Conservation (phyloP, 371 early-diverging fungal genomes). For the Blakeslea trispora region DNA sequence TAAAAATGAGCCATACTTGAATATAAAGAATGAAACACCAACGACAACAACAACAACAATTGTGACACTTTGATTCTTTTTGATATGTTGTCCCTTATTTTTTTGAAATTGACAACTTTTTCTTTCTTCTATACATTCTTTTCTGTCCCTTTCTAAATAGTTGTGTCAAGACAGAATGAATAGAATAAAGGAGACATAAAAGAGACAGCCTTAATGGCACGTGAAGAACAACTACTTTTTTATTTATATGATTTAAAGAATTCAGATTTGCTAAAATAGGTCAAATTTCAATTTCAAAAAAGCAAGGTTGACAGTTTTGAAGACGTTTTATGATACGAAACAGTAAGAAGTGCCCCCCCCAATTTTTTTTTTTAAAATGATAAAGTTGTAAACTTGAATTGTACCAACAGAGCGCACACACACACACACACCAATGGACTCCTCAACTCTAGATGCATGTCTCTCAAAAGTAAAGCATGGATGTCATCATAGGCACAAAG, state of each 20-base stretch:
- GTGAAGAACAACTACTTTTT: no score
- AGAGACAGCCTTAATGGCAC: neutral
- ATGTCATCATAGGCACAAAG: no score
- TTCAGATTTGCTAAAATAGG: neutral
- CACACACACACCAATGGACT: no score
- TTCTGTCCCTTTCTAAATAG: neutral
- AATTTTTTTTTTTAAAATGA: no score
- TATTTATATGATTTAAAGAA: no score
- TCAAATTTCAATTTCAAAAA: neutral
- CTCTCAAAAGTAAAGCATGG: no score
- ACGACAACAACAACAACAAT: constrained; percentile 1
- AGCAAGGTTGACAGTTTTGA: neutral
- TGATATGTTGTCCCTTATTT: neutral
- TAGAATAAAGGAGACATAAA: neutral
- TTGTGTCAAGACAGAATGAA: no score
- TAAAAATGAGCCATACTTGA: neutral
- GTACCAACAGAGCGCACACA: no score
- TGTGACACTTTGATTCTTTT: neutral
- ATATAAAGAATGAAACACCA: neutral
- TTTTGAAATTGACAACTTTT: neutral
- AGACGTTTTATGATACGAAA: neutral
- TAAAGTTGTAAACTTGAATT: no score
- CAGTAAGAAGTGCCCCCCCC: constrained; percentile 5
- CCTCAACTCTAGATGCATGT: no score
- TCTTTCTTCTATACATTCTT: no score